A percentile compares a stretch with the other conserved stretches of the same genome.
These are phyloP conservation scores for Sonneratia caseolaris DNA, from an alignment of 345 rosid genomes.

Conservation along the genomic window DNA sequence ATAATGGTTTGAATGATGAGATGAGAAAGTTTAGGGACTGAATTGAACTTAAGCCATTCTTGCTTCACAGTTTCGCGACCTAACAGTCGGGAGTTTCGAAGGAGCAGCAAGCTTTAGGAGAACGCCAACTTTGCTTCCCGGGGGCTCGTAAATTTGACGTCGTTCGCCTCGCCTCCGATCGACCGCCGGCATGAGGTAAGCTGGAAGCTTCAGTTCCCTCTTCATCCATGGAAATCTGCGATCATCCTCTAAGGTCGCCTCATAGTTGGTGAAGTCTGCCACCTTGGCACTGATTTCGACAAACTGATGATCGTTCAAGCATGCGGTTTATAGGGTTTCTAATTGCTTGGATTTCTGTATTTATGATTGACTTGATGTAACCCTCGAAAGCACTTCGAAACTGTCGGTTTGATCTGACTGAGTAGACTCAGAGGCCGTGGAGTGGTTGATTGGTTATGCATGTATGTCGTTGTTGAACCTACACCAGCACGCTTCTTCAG, in stretches of 20 bases:
- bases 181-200: conserved; percentile 2
- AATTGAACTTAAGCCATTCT: not conserved
- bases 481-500: not conserved
- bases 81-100: not conserved
- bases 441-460: not conserved
- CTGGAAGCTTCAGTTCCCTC: not conserved
- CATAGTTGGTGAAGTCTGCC: not conserved
- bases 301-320: not conserved
- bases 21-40: not conserved
- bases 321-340: not conserved
- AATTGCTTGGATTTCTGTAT: not conserved
- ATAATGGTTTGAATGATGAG: not conserved
- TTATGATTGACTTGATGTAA: not conserved
- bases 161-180: not conserved
- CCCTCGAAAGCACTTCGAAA: not conserved
- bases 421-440: not conserved
- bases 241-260: not conserved
- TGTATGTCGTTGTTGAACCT: not conserved
- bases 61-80: not conserved
- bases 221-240: not conserved
- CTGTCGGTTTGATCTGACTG: not conserved
- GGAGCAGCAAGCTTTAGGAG: not conserved
- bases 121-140: not conserved
- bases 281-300: not conserved
- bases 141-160: not conserved